phyloP scores from a whole-genome alignment of 495 filamentous ascomycete species.

The Xylaria acuta region DNA sequence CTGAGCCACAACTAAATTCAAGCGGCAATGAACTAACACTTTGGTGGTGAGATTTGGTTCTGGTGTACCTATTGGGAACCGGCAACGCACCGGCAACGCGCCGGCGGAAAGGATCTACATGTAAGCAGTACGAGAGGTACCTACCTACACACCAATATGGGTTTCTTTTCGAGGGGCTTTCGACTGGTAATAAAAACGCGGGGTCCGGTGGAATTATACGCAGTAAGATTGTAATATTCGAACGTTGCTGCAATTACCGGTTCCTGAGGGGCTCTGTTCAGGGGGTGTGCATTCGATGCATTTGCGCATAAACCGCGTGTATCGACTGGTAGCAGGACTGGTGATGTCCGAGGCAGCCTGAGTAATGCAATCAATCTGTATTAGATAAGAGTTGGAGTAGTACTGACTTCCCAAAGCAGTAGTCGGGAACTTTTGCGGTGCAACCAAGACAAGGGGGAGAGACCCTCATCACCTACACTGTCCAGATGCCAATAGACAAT shows the following conservation, averaged over 20 bases:
- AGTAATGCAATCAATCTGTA: constrained; percentile 1
- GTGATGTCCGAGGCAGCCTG: constrained; percentile 16
- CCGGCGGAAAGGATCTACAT: not conserved
- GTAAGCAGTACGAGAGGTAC: too few relatives aligned
- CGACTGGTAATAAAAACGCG: not conserved
- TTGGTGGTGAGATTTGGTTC: constrained; percentile 6
- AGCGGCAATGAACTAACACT: constrained; percentile 1
- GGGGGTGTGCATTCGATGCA: constrained; percentile 7
- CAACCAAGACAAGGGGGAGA: constrained; percentile 1
- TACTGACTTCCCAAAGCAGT: constrained; percentile 20
- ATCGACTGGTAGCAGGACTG: not conserved
- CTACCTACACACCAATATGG: too few relatives aligned
- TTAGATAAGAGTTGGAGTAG: constrained; percentile 12
- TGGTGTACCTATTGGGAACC: not conserved
- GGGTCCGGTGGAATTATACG: not conserved
- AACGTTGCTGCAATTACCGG: constrained; percentile 19
- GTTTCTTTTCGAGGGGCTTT: not conserved
- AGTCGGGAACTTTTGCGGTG: constrained; percentile 24
- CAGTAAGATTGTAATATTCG: constrained; percentile 10
- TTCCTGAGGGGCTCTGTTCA: constrained; percentile 4
- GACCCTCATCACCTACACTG: not conserved
- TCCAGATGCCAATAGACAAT: constrained; percentile 12
- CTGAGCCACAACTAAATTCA: not conserved
- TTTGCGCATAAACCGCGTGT: constrained; percentile 6
- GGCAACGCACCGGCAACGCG: not conserved